phyloP scores from a whole-genome alignment of 371 early-diverging fungal species.

The Lichtheimia hyalospora region DNA sequence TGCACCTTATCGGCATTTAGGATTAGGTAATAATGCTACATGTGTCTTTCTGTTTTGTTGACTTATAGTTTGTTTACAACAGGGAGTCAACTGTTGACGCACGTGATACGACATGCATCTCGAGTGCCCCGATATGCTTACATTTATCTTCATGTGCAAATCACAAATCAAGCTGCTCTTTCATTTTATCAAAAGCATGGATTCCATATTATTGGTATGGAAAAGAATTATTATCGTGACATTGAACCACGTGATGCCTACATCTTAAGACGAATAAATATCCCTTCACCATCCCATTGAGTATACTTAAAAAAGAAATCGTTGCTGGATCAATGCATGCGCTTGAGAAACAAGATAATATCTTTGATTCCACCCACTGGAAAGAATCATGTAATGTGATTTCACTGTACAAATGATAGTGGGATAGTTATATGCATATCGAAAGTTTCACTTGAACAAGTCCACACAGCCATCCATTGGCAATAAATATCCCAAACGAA shows the following conservation, averaged over 20 bases:
- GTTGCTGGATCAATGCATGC: no score
- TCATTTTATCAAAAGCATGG: constrained; percentile 86
- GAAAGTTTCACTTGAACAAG: no score
- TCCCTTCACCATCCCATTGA: no score
- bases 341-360: no score
- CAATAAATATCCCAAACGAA: no score
- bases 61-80: not conserved
- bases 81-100: constrained; percentile 64
- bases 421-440: no score
- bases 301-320: no score
- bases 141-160: constrained; percentile 91
- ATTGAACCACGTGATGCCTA: constrained; percentile 84
- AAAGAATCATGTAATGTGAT: no score
- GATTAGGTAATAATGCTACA: constrained; percentile 61
- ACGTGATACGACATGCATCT: constrained; percentile 57
- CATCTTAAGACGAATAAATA: constrained; percentile 40
- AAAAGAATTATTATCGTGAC: constrained; percentile 84
- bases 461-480: no score
- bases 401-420: no score
- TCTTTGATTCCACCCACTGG: no score
- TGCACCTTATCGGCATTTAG: constrained; percentile 78
- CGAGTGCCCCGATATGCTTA: constrained; percentile 32
- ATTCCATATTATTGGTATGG: constrained; percentile 64
- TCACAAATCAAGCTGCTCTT: constrained; percentile 79
- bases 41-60: not conserved